Conservation (phyloP, 2,329 filamentous ascomycete genomes). For the Achaetomium macrosporum region DNA sequence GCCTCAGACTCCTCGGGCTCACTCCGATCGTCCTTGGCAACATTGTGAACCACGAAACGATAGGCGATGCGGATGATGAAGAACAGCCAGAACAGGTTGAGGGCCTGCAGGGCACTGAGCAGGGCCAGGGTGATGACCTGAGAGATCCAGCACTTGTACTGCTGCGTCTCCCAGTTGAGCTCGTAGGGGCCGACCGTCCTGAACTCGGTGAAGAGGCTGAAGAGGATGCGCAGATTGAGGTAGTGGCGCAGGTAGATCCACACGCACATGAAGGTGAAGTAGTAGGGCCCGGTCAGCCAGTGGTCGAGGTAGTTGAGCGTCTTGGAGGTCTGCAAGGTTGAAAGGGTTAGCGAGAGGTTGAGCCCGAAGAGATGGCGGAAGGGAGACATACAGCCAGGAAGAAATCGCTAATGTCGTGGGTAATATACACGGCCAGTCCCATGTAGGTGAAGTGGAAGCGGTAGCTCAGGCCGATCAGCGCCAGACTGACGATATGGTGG, state of each 20-base stretch:
- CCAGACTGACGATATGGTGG: slow-evolving; percentile 84
- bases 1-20: slow-evolving; percentile 60
- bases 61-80: slow-evolving; percentile 71
- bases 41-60: slow-evolving; percentile 57
- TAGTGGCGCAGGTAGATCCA: slow-evolving; percentile 92
- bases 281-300: slow-evolving; percentile 74
- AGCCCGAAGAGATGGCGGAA: background rate
- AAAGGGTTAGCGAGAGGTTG: slow-evolving; percentile 11
- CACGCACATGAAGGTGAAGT: slow-evolving; percentile 69
- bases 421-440: slow-evolving; percentile 87
- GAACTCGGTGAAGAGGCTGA: slow-evolving; percentile 70
- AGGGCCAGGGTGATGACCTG: slow-evolving; percentile 62
- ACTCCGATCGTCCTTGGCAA: slow-evolving; percentile 65
- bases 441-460: slow-evolving; percentile 97
- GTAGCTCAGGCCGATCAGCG: slow-evolving; percentile 81
- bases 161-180: slow-evolving; percentile 68
- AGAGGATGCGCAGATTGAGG: slow-evolving; percentile 72
- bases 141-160: slow-evolving; percentile 69
- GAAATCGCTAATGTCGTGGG: slow-evolving; percentile 91
- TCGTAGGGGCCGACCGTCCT: slow-evolving; percentile 67
- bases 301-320: slow-evolving; percentile 85
- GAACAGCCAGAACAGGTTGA: slow-evolving; percentile 79
- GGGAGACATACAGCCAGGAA: slow-evolving; percentile 71
- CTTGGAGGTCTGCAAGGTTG: slow-evolving; percentile 66
- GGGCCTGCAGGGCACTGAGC: slow-evolving; percentile 61